Base-by-base conservation (phyloP, 257 asterid species). In the Rubia yunnanensis region DNA sequence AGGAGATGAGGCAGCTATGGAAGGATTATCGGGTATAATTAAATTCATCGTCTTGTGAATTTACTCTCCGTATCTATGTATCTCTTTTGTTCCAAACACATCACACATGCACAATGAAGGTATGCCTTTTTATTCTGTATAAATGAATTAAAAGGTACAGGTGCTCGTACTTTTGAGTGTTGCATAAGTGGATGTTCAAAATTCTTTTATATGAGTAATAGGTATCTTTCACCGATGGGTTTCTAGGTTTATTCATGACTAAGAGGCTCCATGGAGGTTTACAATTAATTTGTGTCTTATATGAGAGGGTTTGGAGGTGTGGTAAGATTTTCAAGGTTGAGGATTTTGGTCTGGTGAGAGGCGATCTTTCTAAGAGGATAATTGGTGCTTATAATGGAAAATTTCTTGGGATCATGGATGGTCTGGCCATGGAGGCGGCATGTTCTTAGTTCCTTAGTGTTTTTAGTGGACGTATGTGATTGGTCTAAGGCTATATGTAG, bases 1-100 rank as follows among this genome's bases (percentile, higher is more conserved):
- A 83, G 74, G 95, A 89, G 69, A 84, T 83, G 91, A 76, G 70
- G 7, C 83, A 74, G 70, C 77, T 89, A 59, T 92, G 97, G 97
- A 84, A 87, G 77, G 95, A 92, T 41, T 73, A 89, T 81, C 81
- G 82, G 97, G 97, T 78, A 78, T 48, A 18, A 20, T 17, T 64
- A 18, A 18, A 26, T n/a, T 27, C 59, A 34, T 2, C 6, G n/a
- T 35, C 14, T 48, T 17, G 27, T 50, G 26, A 13, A 18, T 48
- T 38, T 26, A 0, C 26, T 46, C 62, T 20, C 50, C 31, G 13
- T 27, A 28, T 39, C 63, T 7, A 17, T 7, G 7, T 17, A 8
- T 30, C 44, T 18, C 41, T 30, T 58, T 34, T 32, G 63, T 28
- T 60, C 48, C 48, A 9, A 60, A 18, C 13, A 36, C 63, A 30